Evolutionary conservation across 108 stramenopile genomes (phyloP), one percentile per base, ranked within the genome.

Genomic region (Heterococcus sp.): DNA sequence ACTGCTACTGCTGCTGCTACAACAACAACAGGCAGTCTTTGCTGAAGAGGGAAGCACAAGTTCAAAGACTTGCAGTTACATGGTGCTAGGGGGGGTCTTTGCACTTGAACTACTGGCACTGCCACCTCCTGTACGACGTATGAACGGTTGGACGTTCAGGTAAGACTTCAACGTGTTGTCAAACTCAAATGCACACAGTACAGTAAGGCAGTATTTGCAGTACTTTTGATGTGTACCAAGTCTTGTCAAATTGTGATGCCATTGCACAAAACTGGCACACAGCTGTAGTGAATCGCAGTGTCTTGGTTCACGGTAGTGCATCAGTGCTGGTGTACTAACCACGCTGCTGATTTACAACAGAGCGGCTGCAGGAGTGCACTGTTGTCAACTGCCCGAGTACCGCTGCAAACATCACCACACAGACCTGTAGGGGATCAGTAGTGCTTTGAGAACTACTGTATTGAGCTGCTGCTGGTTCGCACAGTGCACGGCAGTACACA

Each of bases 1-100:
- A 32, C 26, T 71, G 14, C 33, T 38, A 21, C 36, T 38, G 38
- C 14, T 32, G 2, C 36, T 2, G 38, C 33, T 38, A 31, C 36
- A 29, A 29, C 31, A 11, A 29, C 32, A 29, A 1, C 37, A 1
- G 11, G 2, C 32, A 14, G 11, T 8, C n/a, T 3, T 3, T 32
- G 26, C 21, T 39, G 8, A 32, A 33, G 38, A 28, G 14, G 28
- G n/a, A n/a, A n/a, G n/a, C 5, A 4, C 31, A 31, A 2, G 29
- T n/a, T 30, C 4, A 28, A 27, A 1, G 4, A 32, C 46, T 68
- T 68, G 70, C 33, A 69, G 70, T 32, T 72, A 70, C 46, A 39
- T 72, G 35, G 79, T 81, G 65, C 37, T 81, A 30, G 79, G 79
- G 26, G 79, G 79, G n/a, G 73, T 72, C 0, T 81, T 81, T 27